Evolutionary conservation across 73 alveolate species (phyloP).

Genomic region (Paramecium octaurelia): DNA sequence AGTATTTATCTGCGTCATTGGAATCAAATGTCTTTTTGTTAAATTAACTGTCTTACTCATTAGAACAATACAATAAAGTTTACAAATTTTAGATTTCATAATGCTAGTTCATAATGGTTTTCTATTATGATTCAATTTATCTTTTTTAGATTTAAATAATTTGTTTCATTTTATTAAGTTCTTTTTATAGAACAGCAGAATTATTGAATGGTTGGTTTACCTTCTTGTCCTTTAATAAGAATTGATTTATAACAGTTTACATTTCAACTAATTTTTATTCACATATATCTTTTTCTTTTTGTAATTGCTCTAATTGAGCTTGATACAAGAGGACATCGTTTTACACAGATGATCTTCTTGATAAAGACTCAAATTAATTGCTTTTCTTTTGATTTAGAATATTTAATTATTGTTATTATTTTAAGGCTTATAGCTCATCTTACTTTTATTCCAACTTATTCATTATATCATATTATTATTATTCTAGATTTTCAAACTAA

Average conservation of each 20-base stretch:
- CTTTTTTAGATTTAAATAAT: constrained; percentile 3
- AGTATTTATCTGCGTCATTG: neutral
- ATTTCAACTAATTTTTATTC: constrained; percentile 25
- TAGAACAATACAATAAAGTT: constrained; percentile 7
- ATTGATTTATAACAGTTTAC: neutral
- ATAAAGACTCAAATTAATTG: neutral
- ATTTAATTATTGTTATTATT: neutral
- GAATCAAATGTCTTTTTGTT: constrained; percentile 7
- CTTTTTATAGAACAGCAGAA: neutral
- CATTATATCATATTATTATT: neutral
- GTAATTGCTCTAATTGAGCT: neutral
- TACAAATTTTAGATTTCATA: constrained; percentile 23
- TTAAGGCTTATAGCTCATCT: neutral
- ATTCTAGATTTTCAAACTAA: neutral
- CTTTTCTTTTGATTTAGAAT: neutral
- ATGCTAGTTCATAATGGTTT: constrained; percentile 41
- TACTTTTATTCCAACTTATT: neutral
- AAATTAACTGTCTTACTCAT: neutral
- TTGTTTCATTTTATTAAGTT: neutral
- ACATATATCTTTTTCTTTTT: constrained; percentile 19
- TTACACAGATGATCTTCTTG: neutral
- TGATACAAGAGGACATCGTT: neutral
- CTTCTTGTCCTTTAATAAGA: neutral
- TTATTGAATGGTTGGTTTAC: neutral
- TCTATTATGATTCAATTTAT: constrained; percentile 41